phyloP scores from a whole-genome alignment of 495 filamentous ascomycete species.

The Tuber calosporum region DNA sequence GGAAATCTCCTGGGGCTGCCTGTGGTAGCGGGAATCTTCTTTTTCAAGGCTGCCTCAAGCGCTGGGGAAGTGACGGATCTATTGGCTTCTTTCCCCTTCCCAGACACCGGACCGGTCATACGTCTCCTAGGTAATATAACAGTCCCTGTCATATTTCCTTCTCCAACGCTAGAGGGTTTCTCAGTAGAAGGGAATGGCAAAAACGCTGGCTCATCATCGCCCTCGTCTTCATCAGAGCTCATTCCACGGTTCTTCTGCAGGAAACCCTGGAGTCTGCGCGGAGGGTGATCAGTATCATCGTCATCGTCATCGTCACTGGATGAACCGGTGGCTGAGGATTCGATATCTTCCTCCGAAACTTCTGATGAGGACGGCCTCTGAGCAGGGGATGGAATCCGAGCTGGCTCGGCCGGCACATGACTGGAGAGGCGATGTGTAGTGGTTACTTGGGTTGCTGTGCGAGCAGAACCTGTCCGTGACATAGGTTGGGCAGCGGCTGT shows the following conservation, averaged over 20 bases:
- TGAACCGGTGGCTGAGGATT: constrained; percentile 47
- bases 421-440: constrained; percentile 21
- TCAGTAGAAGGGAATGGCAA: constrained; percentile 54
- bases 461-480: constrained; percentile 36
- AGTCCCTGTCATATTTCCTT: constrained; percentile 27
- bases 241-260: constrained; percentile 40
- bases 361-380: constrained; percentile 26
- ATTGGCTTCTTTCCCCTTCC: constrained; percentile 28
- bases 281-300: constrained; percentile 38
- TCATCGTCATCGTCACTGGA: constrained; percentile 33
- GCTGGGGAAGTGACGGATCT: constrained; percentile 20
- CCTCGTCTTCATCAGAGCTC: constrained; percentile 54
- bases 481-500: constrained; percentile 36
- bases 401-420: constrained; percentile 38
- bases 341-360: constrained; percentile 34
- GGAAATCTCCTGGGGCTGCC: constrained; percentile 31
- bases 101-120: constrained; percentile 15
- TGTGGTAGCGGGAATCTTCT: constrained; percentile 8
- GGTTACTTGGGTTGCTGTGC: constrained; percentile 13
- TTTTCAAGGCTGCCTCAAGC: constrained; percentile 9
- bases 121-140: constrained; percentile 22
- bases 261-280: constrained; percentile 35
- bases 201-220: constrained; percentile 62
- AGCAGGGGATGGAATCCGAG: constrained; percentile 34
- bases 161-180: constrained; percentile 8